Percentiles rank a stretch among this genome's conserved stretches.
phyloP scores from a whole-genome alignment of 805 yeast genomes.

The Saturnispora zaruensis region DNA sequence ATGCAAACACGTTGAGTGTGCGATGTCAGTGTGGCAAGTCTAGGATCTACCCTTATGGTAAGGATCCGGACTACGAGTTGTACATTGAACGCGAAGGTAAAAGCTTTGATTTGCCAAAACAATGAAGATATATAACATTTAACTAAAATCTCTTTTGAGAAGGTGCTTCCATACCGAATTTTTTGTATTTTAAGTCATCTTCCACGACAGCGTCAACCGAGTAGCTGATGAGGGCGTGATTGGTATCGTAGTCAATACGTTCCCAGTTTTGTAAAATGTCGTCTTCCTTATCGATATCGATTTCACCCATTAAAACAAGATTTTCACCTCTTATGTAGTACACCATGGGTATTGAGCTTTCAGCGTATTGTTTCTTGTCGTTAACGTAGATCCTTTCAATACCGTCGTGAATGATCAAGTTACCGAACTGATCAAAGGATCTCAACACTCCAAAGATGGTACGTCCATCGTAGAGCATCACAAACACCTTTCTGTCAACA shows the following conservation, averaged over 20 bases:
- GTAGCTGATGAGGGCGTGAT: conserved; percentile 2
- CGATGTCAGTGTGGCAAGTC: conserved; percentile 44
- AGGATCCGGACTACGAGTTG: conserved; percentile 37
- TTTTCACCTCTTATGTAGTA: conserved; percentile 93
- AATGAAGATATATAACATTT: not conserved
- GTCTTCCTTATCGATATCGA: conserved; percentile 82
- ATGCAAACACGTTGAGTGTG: conserved; percentile 40
- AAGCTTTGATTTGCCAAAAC: conserved; percentile 1
- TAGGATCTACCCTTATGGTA: conserved; percentile 59
- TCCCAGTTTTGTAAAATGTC: conserved; percentile 48
- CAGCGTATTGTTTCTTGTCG: conserved; percentile 51
- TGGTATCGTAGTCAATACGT: conserved; percentile 43
- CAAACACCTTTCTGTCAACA: conserved; percentile 72
- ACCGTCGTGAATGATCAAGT: conserved; percentile 86
- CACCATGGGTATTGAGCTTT: conserved; percentile 53
- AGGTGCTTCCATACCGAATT: conserved; percentile 5
- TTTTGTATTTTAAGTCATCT: conserved; percentile 1
- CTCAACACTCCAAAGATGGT: conserved; percentile 81
- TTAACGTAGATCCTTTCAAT: conserved; percentile 71
- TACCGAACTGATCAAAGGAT: conserved; percentile 93
- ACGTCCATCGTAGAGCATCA: conserved; percentile 82
- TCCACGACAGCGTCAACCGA: not conserved
- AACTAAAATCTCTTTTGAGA: not conserved
- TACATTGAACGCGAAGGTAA: conserved; percentile 36
- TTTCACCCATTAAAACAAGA: conserved; percentile 87